phyloP scores from a whole-genome alignment of 2,329 filamentous ascomycete genomes.

The Aspergillus costaricaensis region DNA sequence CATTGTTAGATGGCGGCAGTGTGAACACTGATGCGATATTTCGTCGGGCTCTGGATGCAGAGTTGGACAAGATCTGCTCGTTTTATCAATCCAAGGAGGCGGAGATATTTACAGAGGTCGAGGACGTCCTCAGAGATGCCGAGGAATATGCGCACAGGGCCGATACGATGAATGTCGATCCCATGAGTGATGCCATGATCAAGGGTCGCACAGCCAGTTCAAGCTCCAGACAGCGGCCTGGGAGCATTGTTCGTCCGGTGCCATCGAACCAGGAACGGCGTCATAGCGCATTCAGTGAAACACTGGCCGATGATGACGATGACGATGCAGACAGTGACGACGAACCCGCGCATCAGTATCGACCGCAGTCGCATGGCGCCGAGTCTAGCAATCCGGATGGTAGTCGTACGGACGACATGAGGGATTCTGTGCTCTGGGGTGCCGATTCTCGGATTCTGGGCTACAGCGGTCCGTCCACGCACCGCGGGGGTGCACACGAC shows the following conservation, averaged over 20 bases:
- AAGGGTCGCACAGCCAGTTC: conserved; percentile 46
- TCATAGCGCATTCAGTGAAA: conserved; percentile 47
- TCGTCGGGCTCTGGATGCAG: conserved; percentile 75
- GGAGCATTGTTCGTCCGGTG: conserved; percentile 51
- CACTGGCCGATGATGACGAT: conserved; percentile 56
- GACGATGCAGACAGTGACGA: conserved; percentile 59
- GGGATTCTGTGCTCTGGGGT: conserved; percentile 37
- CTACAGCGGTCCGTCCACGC: conserved; percentile 18
- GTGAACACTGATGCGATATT: conserved; percentile 80
- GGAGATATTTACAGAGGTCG: conserved; percentile 80
- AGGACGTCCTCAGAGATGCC: conserved; percentile 73
- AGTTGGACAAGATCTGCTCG: conserved; percentile 89
- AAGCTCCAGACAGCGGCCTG: conserved; percentile 45
- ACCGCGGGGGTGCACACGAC: conserved; percentile 50
- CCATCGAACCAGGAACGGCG: conserved; percentile 44
- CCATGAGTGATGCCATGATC: conserved; percentile 44
- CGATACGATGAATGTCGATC: conserved; percentile 46
- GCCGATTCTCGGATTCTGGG: conserved; percentile 22
- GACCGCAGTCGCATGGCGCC: conserved; percentile 29
- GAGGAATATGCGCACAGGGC: conserved; percentile 65
- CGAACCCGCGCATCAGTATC: conserved; percentile 46
- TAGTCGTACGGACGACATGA: conserved; percentile 34
- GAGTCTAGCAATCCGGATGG: conserved; percentile 32
- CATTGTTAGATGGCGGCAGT: conserved; percentile 65
- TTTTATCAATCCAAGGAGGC: conserved; percentile 90